A percentile compares a stretch with the other conserved stretches of the same genome.
phyloP scores from a whole-genome alignment of 2,329 filamentous ascomycete species.

The Monosporascus sp. region DNA sequence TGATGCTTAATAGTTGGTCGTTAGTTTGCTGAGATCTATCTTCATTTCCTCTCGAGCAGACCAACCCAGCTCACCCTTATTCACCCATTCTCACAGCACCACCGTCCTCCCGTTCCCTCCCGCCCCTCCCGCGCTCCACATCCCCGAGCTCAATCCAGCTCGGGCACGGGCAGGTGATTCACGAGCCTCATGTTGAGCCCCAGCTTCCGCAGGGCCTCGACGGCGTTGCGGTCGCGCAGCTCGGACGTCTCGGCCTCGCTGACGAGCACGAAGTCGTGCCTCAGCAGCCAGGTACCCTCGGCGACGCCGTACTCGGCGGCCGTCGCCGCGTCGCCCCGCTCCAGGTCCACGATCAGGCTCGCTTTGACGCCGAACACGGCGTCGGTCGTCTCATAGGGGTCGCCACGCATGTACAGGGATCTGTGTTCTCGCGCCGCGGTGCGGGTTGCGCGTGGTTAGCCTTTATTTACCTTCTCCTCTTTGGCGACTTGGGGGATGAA shows the following conservation, averaged over 20 bases:
- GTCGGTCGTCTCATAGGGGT: constrained; percentile 78
- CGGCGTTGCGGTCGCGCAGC: constrained; percentile 59
- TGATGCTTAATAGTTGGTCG: no score
- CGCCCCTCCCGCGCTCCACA: background rate
- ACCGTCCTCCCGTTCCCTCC: background rate
- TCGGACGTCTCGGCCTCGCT: constrained; percentile 62
- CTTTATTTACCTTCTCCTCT: no score
- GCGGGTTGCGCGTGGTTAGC: no score
- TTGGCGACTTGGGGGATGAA: no score
- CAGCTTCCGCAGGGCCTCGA: constrained; percentile 60
- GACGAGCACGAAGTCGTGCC: constrained; percentile 74
- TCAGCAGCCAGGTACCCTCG: constrained; percentile 58
- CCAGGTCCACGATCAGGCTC: constrained; percentile 64
- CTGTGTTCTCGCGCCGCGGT: constrained; percentile 31
- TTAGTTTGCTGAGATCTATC: no score
- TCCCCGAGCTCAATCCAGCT: constrained; percentile 39
- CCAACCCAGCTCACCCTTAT: no score
- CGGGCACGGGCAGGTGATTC: constrained; percentile 71
- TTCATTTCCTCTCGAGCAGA: no score
- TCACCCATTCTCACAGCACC: background rate
- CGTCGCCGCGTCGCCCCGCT: constrained; percentile 44
- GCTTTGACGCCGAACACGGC: constrained; percentile 85
- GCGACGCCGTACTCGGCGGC: constrained; percentile 58
- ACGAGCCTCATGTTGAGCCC: constrained; percentile 67
- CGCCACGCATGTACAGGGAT: constrained; percentile 70